Base-by-base conservation (phyloP, 1,284 basidiomycete genomes). In the Rhodofomes roseus region DNA sequence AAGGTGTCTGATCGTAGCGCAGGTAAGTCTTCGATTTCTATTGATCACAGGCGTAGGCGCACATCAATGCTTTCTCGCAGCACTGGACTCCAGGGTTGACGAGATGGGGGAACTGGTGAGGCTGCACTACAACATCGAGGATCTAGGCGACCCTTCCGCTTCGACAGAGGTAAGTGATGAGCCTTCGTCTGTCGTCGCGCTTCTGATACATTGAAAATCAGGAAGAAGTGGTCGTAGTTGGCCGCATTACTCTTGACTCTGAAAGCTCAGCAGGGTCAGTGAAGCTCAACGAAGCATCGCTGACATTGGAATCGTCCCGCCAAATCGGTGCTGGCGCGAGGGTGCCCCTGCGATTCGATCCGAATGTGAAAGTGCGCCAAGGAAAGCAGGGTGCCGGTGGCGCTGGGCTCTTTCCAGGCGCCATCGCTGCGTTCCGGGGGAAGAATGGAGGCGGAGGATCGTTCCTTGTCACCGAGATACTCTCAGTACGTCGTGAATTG, bases 401-500 rank as follows among this genome's bases (percentile, higher is more conserved):
- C 0, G 77, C 90, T 22, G 88, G 91, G 0, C 71, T 99, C 34
- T 99, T 96, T 70, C 94, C 95, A 0, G 97, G 97, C 1, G 88
- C 89, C 41, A 87, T 99, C 51, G 89, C 92, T 0, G 93, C 90
- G 2, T 71, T 98, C n/a, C 90, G 86, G 65, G 97, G 97, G 0
- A 84, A 85, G 68, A 98, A 98, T 72, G 95, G 95, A 1, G 93
- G 94, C 1, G 95, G 93, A 4, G 88, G 86, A 2, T 87, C 85
- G 72, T 99, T 98, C 71, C 80, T 87, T 16, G 95, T 90, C 0
- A 85, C 86, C 27, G 95, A 98, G 69, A 80, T 98, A 14, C 73
- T 98, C 39, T 79, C 89, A 66, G 95, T 91, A 63, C 60, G 78
- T 71, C 22, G 0, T 51, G 62, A 69, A 71, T 59, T 61, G 71